Evolutionary conservation across 345 rosid genomes (phyloP).

Genomic region (Eucalyptus erythrocorys): DNA sequence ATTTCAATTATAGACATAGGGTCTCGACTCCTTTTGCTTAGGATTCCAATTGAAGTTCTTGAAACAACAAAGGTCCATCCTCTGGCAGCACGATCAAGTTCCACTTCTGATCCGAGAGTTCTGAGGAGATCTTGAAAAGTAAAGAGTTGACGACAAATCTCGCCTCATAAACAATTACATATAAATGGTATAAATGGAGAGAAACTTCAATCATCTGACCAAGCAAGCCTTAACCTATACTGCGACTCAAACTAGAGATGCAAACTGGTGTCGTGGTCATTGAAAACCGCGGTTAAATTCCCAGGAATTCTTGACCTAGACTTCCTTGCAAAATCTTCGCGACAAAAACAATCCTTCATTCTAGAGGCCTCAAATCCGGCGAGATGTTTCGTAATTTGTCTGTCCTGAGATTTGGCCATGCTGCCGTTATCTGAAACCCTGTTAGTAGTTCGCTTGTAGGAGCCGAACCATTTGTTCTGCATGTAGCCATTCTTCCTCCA

Average conservation of each 20-base stretch:
- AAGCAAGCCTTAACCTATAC: not conserved
- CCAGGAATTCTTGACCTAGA: not conserved
- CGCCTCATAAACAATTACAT: not conserved
- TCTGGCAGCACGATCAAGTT: not conserved
- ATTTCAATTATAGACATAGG: not conserved
- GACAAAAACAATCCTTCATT: not conserved
- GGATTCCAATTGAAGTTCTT: not conserved
- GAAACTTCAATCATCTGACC: not conserved
- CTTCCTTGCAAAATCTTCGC: not conserved
- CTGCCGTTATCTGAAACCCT: not conserved
- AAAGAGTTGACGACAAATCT: not conserved
- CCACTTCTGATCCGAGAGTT: not conserved
- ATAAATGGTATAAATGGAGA: not conserved
- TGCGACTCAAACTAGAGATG: not conserved
- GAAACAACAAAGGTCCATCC: not conserved
- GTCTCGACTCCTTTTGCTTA: not conserved
- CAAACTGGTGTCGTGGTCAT: not conserved
- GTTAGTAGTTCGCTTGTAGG: slow-evolving; percentile 54
- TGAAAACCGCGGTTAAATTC: not conserved
- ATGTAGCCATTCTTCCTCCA: slow-evolving; percentile 81
- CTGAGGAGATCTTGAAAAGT: not conserved
- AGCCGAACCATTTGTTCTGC: slow-evolving; percentile 77
- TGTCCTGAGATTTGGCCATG: not conserved
- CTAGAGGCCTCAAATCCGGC: slow-evolving; percentile 10
- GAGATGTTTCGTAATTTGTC: not conserved